Conservation (phyloP, 2,329 filamentous ascomycete genomes). For the Phialemoniopsis sp. region DNA sequence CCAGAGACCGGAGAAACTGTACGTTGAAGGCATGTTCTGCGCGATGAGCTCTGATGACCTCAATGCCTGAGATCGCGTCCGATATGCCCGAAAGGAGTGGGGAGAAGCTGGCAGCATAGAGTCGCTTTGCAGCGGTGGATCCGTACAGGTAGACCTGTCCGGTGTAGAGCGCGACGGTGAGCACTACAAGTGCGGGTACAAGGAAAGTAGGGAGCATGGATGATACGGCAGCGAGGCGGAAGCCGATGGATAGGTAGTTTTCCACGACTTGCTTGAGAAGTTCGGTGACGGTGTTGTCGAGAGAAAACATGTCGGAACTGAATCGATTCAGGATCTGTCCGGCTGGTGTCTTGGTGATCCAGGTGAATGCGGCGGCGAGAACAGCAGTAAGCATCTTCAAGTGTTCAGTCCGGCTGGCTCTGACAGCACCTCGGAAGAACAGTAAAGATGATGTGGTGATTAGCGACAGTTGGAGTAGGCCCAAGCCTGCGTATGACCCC, state of each 20-base stretch:
- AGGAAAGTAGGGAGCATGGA: constrained; percentile 49
- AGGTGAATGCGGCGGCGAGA: constrained; percentile 50
- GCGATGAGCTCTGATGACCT: too few species aligned
- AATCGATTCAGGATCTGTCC: constrained; percentile 26
- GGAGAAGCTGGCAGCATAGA: too few species aligned
- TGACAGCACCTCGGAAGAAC: constrained; percentile 54
- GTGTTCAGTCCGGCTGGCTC: constrained; percentile 49
- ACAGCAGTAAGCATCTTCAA: constrained; percentile 47
- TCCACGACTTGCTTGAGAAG: constrained; percentile 40
- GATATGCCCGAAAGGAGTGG: too few species aligned
- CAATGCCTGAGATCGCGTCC: too few species aligned
- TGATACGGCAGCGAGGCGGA: constrained; percentile 21
- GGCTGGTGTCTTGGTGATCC: constrained; percentile 43
- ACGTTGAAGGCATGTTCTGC: too few species aligned
- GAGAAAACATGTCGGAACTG: constrained; percentile 44
- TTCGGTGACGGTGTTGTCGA: constrained; percentile 42
- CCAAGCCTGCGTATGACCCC: constrained; percentile 36
- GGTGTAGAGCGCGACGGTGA: constrained; percentile 37
- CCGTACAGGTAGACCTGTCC: constrained; percentile 49
- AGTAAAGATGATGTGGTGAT: too few species aligned
- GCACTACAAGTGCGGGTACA: constrained; percentile 39
- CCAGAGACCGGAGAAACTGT: too few species aligned
- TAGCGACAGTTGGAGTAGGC: constrained; percentile 35
- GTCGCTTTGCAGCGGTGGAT: too few species aligned
- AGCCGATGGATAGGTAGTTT: constrained; percentile 29